Evolutionary conservation across 2,329 filamentous ascomycete species (phyloP).

Genomic region (Apiospora pterosperma): DNA sequence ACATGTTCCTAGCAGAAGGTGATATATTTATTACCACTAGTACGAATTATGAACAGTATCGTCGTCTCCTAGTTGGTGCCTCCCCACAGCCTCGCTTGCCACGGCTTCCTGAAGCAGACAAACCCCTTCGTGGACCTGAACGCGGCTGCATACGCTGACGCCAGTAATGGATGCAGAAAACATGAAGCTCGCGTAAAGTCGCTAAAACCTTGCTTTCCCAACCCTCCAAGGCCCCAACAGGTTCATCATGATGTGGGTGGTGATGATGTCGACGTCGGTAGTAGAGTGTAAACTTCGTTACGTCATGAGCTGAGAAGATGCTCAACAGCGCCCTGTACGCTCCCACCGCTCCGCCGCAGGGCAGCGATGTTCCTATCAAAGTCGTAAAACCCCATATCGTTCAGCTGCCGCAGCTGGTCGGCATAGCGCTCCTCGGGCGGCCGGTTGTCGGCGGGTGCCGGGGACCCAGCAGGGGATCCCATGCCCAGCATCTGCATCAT

Average conservation of each 20-base stretch:
- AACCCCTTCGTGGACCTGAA: neutral
- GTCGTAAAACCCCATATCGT: constrained; percentile 98
- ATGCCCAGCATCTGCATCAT: constrained; percentile 48
- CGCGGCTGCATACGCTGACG: neutral
- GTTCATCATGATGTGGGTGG: neutral
- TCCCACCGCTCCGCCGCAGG: constrained; percentile 82
- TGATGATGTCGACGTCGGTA: neutral
- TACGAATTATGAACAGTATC: neutral
- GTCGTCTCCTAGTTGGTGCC: neutral
- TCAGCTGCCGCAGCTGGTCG: constrained; percentile 81
- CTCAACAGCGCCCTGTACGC: constrained; percentile 88
- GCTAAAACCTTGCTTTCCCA: neutral
- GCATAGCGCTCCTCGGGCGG: constrained; percentile 94
- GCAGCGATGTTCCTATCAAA: constrained; percentile 92
- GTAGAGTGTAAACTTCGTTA: neutral
- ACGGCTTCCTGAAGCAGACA: neutral
- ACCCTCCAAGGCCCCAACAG: neutral
- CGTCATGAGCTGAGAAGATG: constrained; percentile 51
- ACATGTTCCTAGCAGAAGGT: neutral
- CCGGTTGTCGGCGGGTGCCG: constrained; percentile 70
- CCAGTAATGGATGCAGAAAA: neutral
- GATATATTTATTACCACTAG: neutral
- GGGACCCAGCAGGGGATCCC: constrained; percentile 35
- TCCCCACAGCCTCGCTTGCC: neutral
- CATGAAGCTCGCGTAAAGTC: neutral